Evolutionary conservation across 257 asterid species (phyloP).

Genomic region (Capsicum rhomboideum): DNA sequence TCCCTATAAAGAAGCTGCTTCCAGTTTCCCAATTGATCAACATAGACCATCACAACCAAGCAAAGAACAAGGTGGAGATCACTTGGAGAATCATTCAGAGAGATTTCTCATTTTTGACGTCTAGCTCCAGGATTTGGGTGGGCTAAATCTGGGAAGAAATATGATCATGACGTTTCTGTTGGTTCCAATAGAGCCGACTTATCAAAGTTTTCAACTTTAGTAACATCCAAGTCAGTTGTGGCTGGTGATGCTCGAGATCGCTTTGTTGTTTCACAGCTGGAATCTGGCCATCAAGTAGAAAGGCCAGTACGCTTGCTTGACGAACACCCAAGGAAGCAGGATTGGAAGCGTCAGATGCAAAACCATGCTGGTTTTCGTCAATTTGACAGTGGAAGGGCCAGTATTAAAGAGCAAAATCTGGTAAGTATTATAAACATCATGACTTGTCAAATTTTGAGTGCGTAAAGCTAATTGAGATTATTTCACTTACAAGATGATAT

Average conservation of each 20-base stretch:
- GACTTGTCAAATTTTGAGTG: neutral
- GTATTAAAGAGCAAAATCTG: slow-evolving; percentile 26
- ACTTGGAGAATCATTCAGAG: slow-evolving; percentile 19
- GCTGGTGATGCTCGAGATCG: slow-evolving; percentile 32
- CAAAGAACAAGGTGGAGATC: slow-evolving; percentile 29
- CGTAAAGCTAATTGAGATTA: neutral
- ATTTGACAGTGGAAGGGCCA: slow-evolving; percentile 31
- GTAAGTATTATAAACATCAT: slow-evolving; percentile 42
- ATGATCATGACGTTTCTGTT: slow-evolving; percentile 20
- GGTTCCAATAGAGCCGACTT: slow-evolving; percentile 23
- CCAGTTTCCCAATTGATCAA: slow-evolving; percentile 27
- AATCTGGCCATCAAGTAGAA: slow-evolving; percentile 22
- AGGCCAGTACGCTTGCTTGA: slow-evolving; percentile 35
- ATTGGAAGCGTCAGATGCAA: slow-evolving; percentile 22
- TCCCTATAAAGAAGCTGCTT: slow-evolving; percentile 23
- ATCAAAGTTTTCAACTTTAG: slow-evolving; percentile 42
- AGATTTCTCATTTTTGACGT: slow-evolving; percentile 60
- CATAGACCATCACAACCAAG: slow-evolving; percentile 18
- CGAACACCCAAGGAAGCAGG: slow-evolving; percentile 34
- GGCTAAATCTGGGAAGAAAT: slow-evolving; percentile 31
- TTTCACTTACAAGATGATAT: neutral
- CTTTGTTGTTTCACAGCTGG: slow-evolving; percentile 17
- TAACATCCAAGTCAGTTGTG: slow-evolving; percentile 36
- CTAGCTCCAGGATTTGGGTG: slow-evolving; percentile 48
- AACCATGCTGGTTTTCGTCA: slow-evolving; percentile 28